Base-by-base conservation (phyloP, 805 yeast genomes). In the Zygoascus flipseniorum region DNA sequence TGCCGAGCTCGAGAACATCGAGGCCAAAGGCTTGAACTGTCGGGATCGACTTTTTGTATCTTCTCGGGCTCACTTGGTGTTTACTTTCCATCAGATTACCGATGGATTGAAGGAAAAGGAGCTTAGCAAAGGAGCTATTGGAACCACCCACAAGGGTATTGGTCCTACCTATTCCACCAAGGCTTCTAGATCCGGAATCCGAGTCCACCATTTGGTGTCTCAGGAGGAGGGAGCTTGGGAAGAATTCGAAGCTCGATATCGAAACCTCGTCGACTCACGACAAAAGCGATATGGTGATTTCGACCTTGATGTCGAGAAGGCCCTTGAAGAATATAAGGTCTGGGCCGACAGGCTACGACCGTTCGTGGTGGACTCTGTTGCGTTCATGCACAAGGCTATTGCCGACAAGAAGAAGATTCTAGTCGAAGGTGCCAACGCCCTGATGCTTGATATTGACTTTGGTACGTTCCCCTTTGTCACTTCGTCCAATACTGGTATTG, bases 381-480 rank as follows among this genome's bases (percentile, higher is more conserved):
- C 81, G 23, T 73, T 84, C 83, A 58, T 81, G 75, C 69, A 89
- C 72, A 54, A 86, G 71, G 96, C 97, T 9, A 70, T 93, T 48
- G 75, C 75, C 50, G 76, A 75, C 26, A 84, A 88, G 64, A 92
- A 93, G 77, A 87, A 85, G 72, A 88, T 93, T 55, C 77, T 93
- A 60, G 85, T 93, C 54, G 99, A 93, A 76, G 99, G 99, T 70
- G 99, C 99, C 55, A 93, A 93, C 66, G 99, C 99, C 26, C 77
- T 93, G 61, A 89, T 93, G 97, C 81, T 93, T 69, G 99, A 93
- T 72, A 80, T 93, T 60, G 99, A 93, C 72, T 92, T 87, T 66
- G 99, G 99, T 72, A 93, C 99, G 55, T 93, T 92, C 69, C 99
- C 99, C 47, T 93, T 81, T 66, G 99, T 93, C 55, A 93, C 99